Evolutionary conservation across 768 basidiomycete genomes (phyloP).

Genomic region (Gloeostereum incarnatum): DNA sequence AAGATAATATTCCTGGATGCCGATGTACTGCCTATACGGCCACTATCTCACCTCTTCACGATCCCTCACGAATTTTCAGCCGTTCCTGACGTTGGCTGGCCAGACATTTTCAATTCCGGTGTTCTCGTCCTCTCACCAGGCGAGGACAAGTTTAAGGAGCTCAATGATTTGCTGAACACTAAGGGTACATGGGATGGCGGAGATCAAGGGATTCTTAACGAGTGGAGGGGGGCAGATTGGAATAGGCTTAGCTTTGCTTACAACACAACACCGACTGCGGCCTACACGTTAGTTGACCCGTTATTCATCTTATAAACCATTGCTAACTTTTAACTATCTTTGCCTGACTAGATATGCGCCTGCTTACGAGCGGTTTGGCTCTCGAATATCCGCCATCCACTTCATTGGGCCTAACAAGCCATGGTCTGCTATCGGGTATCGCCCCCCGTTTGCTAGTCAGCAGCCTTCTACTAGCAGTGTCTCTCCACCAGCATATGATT

Average conservation of each 20-base stretch:
- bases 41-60: conserved; percentile 88
- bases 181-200: conserved; percentile 96
- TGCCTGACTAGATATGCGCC: conserved; percentile 72
- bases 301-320: conserved; percentile 12
- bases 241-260: conserved; percentile 94
- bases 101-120: conserved; percentile 98
- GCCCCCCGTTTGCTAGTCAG: conserved; percentile 44
- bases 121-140: conserved; percentile 82
- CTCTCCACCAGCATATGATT: conserved; percentile 55
- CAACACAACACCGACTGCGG: conserved; percentile 96
- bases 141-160: conserved; percentile 71
- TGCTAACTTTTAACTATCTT: conserved; percentile 15
- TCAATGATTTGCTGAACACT: conserved; percentile 59
- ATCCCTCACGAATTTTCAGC: conserved; percentile 82
- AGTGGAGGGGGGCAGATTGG: conserved; percentile 87
- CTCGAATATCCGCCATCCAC: conserved; percentile 79
- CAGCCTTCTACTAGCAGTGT: conserved; percentile 19
- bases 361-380: conserved; percentile 89
- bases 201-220: conserved; percentile 96
- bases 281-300: conserved; percentile 71
- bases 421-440: conserved; percentile 70
- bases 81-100: conserved; percentile 97
- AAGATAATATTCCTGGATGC: conserved; percentile 91
- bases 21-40: conserved; percentile 80
- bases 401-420: conserved; percentile 97